Percentiles rank a stretch among this genome's conserved stretches.
Evolutionary conservation across 495 filamentous ascomycete species (phyloP).

Genomic region (Neurospora cerealis): DNA sequence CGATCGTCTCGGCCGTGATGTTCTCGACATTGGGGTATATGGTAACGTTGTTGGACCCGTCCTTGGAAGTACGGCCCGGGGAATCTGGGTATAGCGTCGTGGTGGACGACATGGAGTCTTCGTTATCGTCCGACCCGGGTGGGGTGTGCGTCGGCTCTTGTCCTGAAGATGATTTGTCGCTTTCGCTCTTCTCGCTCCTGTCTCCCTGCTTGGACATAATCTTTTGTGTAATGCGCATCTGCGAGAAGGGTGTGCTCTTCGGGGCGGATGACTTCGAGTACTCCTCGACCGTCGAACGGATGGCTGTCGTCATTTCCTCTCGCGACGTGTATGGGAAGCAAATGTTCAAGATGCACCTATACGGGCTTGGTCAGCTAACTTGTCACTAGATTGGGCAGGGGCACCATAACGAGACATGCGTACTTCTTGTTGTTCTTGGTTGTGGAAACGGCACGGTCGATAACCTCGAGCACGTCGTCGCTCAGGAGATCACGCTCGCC

Average conservation of each 20-base stretch:
- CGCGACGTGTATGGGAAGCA: conserved; percentile 96
- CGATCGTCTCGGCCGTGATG: conserved; percentile 71
- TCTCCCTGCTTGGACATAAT: conserved; percentile 52
- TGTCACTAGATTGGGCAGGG: not conserved
- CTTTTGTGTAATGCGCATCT: conserved; percentile 75
- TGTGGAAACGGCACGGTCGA: conserved; percentile 72
- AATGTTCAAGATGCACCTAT: conserved; percentile 76
- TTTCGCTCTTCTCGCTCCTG: conserved; percentile 27
- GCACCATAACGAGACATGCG: conserved; percentile 4
- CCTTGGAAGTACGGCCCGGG: conserved; percentile 33
- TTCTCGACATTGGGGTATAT: conserved; percentile 59
- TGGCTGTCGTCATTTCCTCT: conserved; percentile 91
- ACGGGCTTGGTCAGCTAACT: conserved; percentile 6
- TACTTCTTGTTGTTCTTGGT: conserved; percentile 75
- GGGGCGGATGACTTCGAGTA: conserved; percentile 58
- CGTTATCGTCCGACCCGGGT: conserved; percentile 29
- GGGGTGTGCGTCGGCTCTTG: conserved; percentile 12
- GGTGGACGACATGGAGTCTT: conserved; percentile 47
- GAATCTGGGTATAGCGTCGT: conserved; percentile 36
- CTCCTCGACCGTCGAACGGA: conserved; percentile 73
- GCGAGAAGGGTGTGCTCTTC: conserved; percentile 64
- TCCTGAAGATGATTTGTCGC: conserved; percentile 15
- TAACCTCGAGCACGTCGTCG: conserved; percentile 76
- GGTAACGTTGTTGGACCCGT: conserved; percentile 16
- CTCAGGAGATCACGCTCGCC: conserved; percentile 73